phyloP scores from a whole-genome alignment of 2,329 filamentous ascomycete species.

The Stachybotrys chartarum region DNA sequence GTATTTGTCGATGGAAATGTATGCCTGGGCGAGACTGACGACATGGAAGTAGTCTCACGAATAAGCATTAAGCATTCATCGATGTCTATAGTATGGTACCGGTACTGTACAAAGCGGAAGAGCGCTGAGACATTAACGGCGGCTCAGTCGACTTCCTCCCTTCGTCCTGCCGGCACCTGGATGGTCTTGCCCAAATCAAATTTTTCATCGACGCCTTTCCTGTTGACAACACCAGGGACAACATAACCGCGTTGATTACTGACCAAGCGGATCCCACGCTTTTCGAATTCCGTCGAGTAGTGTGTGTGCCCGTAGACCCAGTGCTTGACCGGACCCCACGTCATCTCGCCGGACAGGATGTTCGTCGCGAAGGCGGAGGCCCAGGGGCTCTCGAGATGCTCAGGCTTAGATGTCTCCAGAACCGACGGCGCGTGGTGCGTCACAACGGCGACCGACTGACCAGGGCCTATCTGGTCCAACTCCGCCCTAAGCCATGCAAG shows the following conservation, averaged over 20 bases:
- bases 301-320: conserved; percentile 46
- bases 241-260: conserved; percentile 39
- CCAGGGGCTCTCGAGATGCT: conserved; percentile 38
- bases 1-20: too few relatives aligned
- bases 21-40: too few relatives aligned
- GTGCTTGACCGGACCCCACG: conserved; percentile 23
- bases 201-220: not conserved
- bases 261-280: conserved; percentile 28
- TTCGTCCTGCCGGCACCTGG: not conserved
- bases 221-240: not conserved
- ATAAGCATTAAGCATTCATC: too few relatives aligned
- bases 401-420: conserved; percentile 38
- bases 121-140: not conserved
- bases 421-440: conserved; percentile 53
- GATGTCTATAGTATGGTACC: too few relatives aligned
- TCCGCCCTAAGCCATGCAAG: conserved; percentile 40
- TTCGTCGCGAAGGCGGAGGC: conserved; percentile 47
- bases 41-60: too few relatives aligned
- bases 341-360: conserved; percentile 16
- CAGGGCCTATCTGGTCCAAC: conserved; percentile 17
- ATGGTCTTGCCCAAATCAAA: not conserved
- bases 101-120: too few relatives aligned
- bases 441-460: conserved; percentile 33
- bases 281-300: conserved; percentile 28
- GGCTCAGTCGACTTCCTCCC: not conserved